Base-by-base conservation (phyloP, 768 basidiomycete species). In the Steccherinum ochraceum region DNA sequence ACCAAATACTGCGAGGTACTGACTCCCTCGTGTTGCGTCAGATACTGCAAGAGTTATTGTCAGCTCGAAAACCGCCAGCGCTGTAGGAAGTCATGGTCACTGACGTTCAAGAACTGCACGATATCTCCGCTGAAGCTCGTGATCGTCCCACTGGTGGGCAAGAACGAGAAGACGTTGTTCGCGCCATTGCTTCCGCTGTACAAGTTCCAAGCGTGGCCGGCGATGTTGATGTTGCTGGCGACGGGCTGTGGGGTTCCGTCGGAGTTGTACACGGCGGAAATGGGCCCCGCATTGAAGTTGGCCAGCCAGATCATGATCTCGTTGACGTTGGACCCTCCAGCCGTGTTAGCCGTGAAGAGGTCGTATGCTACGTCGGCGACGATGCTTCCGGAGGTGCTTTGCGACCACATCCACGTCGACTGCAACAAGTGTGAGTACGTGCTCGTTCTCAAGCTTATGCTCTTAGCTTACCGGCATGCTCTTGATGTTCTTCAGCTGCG, bases 251-350 rank as follows among this genome's bases (percentile, higher is more conserved):
- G 70, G 3, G 71, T 61, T 3, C 82, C 82, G 16, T 67, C 48
- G 0, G 71, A 63, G 58, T 66, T 64, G 60, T 81, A 84, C 0
- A 55, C 18, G 18, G 67, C 64, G 12, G 79, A 79, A 53, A 84
- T 83, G 1, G 84, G 84, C 2, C 73, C 73, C 3, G 81, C 75
- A 55, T 77, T 76, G 68, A 64, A 72, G 58, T 76, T 79, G 0
- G 72, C 81, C 12, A 84, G 73, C 84, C 83, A 84, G 52, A 86
- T 64, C 83, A 86, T 86, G 56, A 84, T 71, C 53, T 76, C 75
- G 53, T 68, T 58, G 25, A 56, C 53, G 48, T 72, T 72, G 35
- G 70, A 63, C 25, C 82, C 82, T 1, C 75, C 75, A 27, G 78
- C 40, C 3, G 67, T 67, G 52, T 58, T 58, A 2, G 83, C 76